These are phyloP conservation scores for Globisporangium acanthophoron DNA, from an alignment of 352 stramenopile genomes.

Conservation along the genomic window DNA sequence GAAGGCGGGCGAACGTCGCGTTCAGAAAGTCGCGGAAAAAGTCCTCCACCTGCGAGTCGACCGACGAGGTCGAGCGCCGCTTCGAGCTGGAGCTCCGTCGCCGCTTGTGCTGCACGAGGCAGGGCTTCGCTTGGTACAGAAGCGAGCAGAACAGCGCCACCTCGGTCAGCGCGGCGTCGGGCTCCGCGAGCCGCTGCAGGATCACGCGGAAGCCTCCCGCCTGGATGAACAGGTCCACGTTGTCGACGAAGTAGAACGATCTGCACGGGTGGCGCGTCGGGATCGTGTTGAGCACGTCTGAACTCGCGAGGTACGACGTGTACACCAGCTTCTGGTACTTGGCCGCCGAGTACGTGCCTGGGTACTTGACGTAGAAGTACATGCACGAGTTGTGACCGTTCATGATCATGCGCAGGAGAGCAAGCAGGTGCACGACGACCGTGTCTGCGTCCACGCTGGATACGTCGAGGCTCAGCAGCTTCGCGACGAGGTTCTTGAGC, in stretches of 20 bases:
- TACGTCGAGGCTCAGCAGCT: constrained; percentile 43
- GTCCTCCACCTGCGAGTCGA: constrained; percentile 48
- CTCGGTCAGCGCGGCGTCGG: constrained; percentile 46
- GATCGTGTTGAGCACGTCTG: constrained; percentile 46
- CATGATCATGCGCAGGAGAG: constrained; percentile 68
- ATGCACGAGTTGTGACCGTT: constrained; percentile 73
- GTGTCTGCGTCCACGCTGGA: constrained; percentile 3
- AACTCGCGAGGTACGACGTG: constrained; percentile 62
- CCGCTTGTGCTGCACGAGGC: constrained; percentile 53
- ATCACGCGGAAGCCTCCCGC: constrained; percentile 71
- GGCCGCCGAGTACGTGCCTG: constrained; percentile 42
- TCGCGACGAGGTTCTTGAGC: constrained; percentile 69
- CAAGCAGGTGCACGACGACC: constrained; percentile 43
- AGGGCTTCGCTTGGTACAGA: constrained; percentile 71
- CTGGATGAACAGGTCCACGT: constrained; percentile 82
- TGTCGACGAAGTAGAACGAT: constrained; percentile 81
- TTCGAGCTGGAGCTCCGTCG: constrained; percentile 35
- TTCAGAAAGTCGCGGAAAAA: constrained; percentile 82
- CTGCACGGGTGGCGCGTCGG: constrained; percentile 65
- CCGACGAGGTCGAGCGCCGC: constrained; percentile 10
- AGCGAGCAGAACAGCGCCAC: constrained; percentile 65
- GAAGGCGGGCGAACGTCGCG: constrained; percentile 57
- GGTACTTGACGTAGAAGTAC: constrained; percentile 86
- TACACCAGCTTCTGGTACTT: constrained; percentile 71
- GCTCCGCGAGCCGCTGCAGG: constrained; percentile 44